phyloP scores from a whole-genome alignment of 352 stramenopile genomes.

The Thalassiosira hispida region DNA sequence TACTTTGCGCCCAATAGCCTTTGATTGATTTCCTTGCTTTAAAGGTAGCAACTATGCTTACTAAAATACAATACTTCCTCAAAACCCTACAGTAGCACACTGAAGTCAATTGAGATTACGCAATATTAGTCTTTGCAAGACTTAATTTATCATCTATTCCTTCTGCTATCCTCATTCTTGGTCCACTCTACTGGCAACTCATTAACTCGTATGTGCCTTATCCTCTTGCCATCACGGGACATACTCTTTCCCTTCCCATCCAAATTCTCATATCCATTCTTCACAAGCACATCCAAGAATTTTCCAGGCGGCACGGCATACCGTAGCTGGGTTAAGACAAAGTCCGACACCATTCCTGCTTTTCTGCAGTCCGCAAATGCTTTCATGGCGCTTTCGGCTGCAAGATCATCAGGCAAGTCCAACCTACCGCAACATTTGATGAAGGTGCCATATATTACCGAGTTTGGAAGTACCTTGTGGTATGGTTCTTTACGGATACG shows the following conservation, averaged over 20 bases:
- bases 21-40: too few species aligned
- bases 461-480: conserved; percentile 24
- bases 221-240: conserved; percentile 50
- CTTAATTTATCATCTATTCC: conserved; percentile 12
- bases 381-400: conserved; percentile 37
- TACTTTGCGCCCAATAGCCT: too few species aligned
- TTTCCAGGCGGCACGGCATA: conserved; percentile 52
- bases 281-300: conserved; percentile 55
- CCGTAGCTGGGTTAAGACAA: conserved; percentile 71
- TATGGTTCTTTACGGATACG: conserved; percentile 49
- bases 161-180: conserved; percentile 22
- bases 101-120: too few species aligned
- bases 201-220: conserved; percentile 33
- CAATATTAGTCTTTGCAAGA: too few species aligned
- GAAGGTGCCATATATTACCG: conserved; percentile 73
- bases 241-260: conserved; percentile 51
- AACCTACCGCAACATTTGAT: conserved; percentile 75
- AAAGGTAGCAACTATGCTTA: too few species aligned
- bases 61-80: too few species aligned
- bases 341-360: conserved; percentile 68
- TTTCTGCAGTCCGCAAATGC: conserved; percentile 64
- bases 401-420: conserved; percentile 42
- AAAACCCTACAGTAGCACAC: too few species aligned
- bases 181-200: conserved; percentile 53
- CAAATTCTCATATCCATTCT: conserved; percentile 54